Base-by-base conservation (phyloP, 805 yeast species). In the Teunomyces atbi region DNA sequence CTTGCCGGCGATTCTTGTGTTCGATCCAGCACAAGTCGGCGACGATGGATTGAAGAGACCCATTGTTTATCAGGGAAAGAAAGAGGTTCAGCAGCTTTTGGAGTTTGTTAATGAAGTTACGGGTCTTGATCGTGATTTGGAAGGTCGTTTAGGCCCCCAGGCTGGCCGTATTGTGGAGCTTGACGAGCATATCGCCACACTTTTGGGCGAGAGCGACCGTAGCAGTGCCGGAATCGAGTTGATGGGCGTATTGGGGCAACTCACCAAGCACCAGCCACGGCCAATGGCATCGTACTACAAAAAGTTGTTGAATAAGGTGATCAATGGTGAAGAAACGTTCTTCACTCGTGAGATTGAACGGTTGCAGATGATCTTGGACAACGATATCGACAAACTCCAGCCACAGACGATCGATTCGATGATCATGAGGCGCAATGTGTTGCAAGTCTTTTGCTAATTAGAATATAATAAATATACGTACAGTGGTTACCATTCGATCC, bases 1-100 rank as follows among this genome's bases (percentile, higher is more conserved):
- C 6, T 76, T 69, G 60, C 90, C 91, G 11, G 74, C 85, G 0
- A 62, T 84, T n/a, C 53, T 82, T 34, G 77, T 61, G 47, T 74
- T 83, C 56, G 68, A 66, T 42, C 65, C 69, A 1, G 26, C 41
- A 2, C 48, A 49, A 27, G 44, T 46, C 4, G 57, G 54, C 20
- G 53, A 44, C 15, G 64, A 66, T 45, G 64, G 61, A 2, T 30
- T 54, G 23, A 58, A 52, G 19, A 48, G 59, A 13, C 73, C 74
- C 1, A 44, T 48, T 5, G 32, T 48, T n/a, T 70, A 57, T 46
- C 49, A 51, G 34, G 72, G 68, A 1, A 60, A 56, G 15, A 47
- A 58, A 18, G 47, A 54, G 12, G 38, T 66, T 15, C 52, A 50
- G 4, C 42, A 44, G 1, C 48, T 72, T 30, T 48, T 68, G 11